Conservation (phyloP, 2,329 filamentous ascomycete genomes). For the Nectriaceae sp. region DNA sequence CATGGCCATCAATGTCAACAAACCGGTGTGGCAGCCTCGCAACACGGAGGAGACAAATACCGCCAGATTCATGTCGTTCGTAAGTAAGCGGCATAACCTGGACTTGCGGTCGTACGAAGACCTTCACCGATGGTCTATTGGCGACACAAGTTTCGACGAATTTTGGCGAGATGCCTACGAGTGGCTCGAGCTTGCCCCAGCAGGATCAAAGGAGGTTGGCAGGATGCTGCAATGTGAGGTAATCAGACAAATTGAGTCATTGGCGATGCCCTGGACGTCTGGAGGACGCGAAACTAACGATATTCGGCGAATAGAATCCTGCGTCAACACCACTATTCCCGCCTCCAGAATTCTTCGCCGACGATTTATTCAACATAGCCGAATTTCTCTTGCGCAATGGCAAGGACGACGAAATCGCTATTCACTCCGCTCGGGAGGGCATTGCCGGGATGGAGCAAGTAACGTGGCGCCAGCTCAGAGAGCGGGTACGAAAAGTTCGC, state of each 20-base stretch:
- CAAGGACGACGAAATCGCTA: conserved; percentile 2
- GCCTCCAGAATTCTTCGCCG: conserved; percentile 6
- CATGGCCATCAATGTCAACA: too few species aligned
- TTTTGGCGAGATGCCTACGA: conserved; percentile 12
- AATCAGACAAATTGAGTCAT: too few species aligned
- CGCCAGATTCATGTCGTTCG: conserved; percentile 4
- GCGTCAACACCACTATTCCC: conserved; percentile 1
- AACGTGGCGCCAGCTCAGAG: conserved; percentile 2
- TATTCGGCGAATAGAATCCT: not conserved
- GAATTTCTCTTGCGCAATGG: conserved; percentile 6
- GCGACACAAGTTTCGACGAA: not conserved
- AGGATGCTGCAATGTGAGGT: not conserved
- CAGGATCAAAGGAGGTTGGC: not conserved
- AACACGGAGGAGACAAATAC: conserved; percentile 6
- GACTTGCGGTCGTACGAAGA: conserved; percentile 5
- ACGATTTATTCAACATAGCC: conserved; percentile 6
- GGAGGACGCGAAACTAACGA: not conserved
- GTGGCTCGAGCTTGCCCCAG: conserved; percentile 6
- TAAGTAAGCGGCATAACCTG: conserved; percentile 2
- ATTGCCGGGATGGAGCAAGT: not conserved
- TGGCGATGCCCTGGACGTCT: not conserved
- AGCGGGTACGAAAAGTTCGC: conserved; percentile 1
- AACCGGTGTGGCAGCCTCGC: too few species aligned
- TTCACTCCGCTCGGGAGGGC: conserved; percentile 7
- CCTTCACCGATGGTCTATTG: conserved; percentile 10